Base-by-base conservation (phyloP, 2,329 filamentous ascomycete genomes). In the Colletotrichum costaricense region DNA sequence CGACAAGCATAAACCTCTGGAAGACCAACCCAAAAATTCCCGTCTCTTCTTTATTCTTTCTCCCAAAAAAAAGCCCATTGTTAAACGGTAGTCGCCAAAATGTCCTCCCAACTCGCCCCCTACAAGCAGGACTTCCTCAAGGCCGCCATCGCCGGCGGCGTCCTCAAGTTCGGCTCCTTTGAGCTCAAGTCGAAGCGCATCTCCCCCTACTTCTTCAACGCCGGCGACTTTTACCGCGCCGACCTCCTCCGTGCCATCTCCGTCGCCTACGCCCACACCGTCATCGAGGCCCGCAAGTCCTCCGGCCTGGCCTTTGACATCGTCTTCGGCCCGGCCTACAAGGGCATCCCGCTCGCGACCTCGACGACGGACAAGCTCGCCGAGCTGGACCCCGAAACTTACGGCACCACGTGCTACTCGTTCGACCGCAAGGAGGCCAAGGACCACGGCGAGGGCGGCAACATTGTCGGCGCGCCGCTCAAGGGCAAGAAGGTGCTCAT, bases 151-250 rank as follows among this genome's bases (percentile, higher is more conserved):
- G 83, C 86, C 26, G 91, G 92, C 78, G 89, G 89, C 75, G 92
- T 94, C 78, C 90, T 97, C 77, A 93, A 92, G 80, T 97, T 97
- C 82, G 94, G 94, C 82, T 91, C 89, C 81, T 97, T 94, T 86
- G 94, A 93, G 78, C 91, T 99, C 81, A 99, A 99, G 86, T 98
- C 95, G 67, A 94, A 94, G 84, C 94, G 96, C 79, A 88, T 88
- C 78, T 98, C 95, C 14, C 97, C 97, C 55, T 98, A 98, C 89
- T 98, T 98, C 88, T 97, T 98, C 91, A 98, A 98, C 84, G 95
- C 95, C 59, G 95, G 95, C 73, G 91, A 94, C 79, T 97, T 98
- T 85, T 95, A 97, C 88, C 92, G 92, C 65, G 93, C 93, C 26
- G 89, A 92, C 75, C 90, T 98, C 35, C 91, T 97, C 75, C 90